Percentiles rank a stretch among this genome's conserved stretches.
Evolutionary conservation across 2,329 filamentous ascomycete species (phyloP).

Genomic region (Arachnopeziza araneosa): DNA sequence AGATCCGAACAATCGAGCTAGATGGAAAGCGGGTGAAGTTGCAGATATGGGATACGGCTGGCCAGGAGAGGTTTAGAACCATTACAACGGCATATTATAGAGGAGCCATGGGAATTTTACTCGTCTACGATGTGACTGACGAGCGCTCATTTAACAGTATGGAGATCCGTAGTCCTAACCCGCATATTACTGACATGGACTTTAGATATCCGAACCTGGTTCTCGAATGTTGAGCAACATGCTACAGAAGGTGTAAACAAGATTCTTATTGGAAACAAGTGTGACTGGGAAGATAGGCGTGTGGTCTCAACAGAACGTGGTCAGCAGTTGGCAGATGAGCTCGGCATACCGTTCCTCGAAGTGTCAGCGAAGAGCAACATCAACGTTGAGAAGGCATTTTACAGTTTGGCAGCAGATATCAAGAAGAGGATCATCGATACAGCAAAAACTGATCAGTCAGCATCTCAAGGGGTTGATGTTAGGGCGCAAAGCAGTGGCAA

Average conservation of each 20-base stretch:
- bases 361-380: conserved; percentile 99
- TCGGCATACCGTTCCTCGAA: conserved; percentile 97
- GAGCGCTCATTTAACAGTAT: conserved; percentile 99
- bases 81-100: conserved; percentile 99
- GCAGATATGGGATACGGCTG: conserved; percentile 99
- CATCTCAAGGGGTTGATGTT: conserved; percentile 60
- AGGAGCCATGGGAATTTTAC: conserved; percentile 94
- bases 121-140: conserved; percentile 98
- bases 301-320: conserved; percentile 89
- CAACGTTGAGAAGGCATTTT: conserved; percentile 99
- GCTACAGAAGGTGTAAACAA: conserved; percentile 99
- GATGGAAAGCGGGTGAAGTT: conserved; percentile 98
- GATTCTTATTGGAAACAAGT: conserved; percentile 99
- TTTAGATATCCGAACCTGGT: conserved; percentile 97
- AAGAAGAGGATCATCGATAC: conserved; percentile 98
- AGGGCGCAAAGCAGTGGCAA: conserved; percentile 49
- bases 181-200: conserved; percentile 7
- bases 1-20: conserved; percentile 97
- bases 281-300: conserved; percentile 99
- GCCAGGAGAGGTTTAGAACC: conserved; percentile 96
- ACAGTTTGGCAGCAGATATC: conserved; percentile 89
- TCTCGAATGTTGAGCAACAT: conserved; percentile 99
- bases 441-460: conserved; percentile 65
- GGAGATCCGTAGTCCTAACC: background rate
- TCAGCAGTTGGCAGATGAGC: conserved; percentile 87